phyloP scores from a whole-genome alignment of 805 yeast species.

The Candida maltosa region DNA sequence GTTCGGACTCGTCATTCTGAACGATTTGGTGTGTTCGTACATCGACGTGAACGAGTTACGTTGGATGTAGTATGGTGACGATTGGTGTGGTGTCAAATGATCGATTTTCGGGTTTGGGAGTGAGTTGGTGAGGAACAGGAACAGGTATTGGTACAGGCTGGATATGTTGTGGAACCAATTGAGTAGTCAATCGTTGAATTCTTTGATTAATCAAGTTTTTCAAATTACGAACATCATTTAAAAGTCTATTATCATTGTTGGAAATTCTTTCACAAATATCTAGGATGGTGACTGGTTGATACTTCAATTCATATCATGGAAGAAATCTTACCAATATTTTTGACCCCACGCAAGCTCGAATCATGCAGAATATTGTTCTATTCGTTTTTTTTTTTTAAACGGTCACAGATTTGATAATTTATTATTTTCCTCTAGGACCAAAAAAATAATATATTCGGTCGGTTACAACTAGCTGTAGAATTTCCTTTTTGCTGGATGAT shows the following conservation, averaged over 20 bases:
- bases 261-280: slow-evolving; percentile 43
- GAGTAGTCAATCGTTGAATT: no score
- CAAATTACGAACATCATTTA: no score
- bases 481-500: not conserved
- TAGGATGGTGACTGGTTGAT: slow-evolving; percentile 46
- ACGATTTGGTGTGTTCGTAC: slow-evolving; percentile 6
- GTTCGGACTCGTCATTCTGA: not conserved
- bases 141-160: no score
- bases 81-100: slow-evolving; percentile 4
- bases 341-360: slow-evolving; percentile 65
- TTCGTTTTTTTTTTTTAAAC: slow-evolving; percentile 10
- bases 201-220: no score
- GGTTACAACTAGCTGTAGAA: no score
- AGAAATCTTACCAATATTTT: no score
- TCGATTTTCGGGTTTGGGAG: slow-evolving; percentile 18
- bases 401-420: not conserved
- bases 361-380: slow-evolving; percentile 53
- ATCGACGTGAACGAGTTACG: slow-evolving; percentile 19
- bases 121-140: no score
- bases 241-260: no score
- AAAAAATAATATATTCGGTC: not conserved
- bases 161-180: no score
- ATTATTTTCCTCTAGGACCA: not conserved
- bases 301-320: slow-evolving; percentile 46
- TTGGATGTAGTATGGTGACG: slow-evolving; percentile 11